Percentiles rank a stretch among this genome's conserved stretches.
These are phyloP conservation scores for Hyaloscypha bicolor DNA, from an alignment of 495 filamentous ascomycete species.

Conservation along the genomic window DNA sequence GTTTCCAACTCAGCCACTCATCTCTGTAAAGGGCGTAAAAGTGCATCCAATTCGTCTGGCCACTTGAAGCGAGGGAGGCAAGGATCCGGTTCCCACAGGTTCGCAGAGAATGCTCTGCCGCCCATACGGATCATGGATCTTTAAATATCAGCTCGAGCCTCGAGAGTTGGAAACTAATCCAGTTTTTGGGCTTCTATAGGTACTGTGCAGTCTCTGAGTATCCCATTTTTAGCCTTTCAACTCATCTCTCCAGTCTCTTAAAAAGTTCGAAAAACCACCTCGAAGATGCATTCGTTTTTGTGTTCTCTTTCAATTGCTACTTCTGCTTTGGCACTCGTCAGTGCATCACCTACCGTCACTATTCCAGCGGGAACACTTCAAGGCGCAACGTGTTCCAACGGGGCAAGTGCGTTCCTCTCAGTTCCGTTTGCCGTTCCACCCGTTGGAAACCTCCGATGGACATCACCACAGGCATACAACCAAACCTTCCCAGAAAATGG, in stretches of 20 bases:
- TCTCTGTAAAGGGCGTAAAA: too few relatives aligned
- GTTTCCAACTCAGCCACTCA: too few relatives aligned
- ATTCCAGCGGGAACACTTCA: conserved; percentile 10
- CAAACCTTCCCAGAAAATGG: conserved; percentile 18
- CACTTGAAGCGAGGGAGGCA: too few relatives aligned
- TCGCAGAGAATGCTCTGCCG: too few relatives aligned
- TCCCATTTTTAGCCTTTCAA: too few relatives aligned
- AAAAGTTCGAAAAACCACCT: not conserved
- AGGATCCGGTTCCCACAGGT: too few relatives aligned
- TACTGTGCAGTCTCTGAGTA: too few relatives aligned
- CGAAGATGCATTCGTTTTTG: conserved; percentile 14
- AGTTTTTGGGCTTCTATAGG: too few relatives aligned
- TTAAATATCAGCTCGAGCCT: too few relatives aligned
- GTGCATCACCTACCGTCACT: conserved; percentile 3
- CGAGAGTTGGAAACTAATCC: too few relatives aligned
- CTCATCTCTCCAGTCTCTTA: conserved; percentile 1
- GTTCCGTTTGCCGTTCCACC: conserved; percentile 38
- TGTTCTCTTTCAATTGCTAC: conserved; percentile 1
- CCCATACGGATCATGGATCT: too few relatives aligned
- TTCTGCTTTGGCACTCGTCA: not conserved
- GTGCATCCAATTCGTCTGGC: too few relatives aligned
- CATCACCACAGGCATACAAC: conserved; percentile 33
- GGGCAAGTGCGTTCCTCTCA: conserved; percentile 8
- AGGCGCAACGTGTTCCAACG: conserved; percentile 6
- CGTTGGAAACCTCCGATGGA: conserved; percentile 33